Conservation (phyloP, 1,284 basidiomycete species). For the Heliocybe sulcata region DNA sequence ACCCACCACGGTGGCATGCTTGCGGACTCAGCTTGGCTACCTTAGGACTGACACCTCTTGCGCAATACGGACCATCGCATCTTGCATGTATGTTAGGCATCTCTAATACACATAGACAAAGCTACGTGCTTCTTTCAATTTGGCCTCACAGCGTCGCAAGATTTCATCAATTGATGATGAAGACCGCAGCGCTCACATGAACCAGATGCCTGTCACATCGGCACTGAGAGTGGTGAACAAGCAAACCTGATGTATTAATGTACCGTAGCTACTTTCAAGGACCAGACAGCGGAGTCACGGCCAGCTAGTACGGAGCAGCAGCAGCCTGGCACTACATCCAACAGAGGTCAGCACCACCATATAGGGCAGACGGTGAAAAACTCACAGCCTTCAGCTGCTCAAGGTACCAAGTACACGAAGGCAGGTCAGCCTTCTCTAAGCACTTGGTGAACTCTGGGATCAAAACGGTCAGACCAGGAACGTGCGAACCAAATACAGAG, state of each 20-base stretch:
- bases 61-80: neutral
- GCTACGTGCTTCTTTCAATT: no score
- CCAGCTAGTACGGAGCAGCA: conserved; percentile 41
- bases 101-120: neutral
- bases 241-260: no score
- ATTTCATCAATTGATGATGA: no score
- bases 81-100: neutral
- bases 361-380: conserved; percentile 6
- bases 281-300: no score
- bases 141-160: no score
- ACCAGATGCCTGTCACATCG: no score
- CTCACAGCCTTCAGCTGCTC: conserved; percentile 79
- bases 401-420: conserved; percentile 75
- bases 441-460: conserved; percentile 66
- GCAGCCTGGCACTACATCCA: conserved; percentile 64
- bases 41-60: neutral
- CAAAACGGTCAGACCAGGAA: conserved; percentile 4
- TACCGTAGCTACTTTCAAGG: no score
- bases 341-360: conserved; percentile 7
- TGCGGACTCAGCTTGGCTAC: no score
- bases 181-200: no score
- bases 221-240: no score
- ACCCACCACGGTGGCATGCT: no score
- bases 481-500: conserved; percentile 5
- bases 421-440: conserved; percentile 69